Evolutionary conservation across 73 alveolate species (phyloP).

Genomic region (Tetrahymena elliotti): DNA sequence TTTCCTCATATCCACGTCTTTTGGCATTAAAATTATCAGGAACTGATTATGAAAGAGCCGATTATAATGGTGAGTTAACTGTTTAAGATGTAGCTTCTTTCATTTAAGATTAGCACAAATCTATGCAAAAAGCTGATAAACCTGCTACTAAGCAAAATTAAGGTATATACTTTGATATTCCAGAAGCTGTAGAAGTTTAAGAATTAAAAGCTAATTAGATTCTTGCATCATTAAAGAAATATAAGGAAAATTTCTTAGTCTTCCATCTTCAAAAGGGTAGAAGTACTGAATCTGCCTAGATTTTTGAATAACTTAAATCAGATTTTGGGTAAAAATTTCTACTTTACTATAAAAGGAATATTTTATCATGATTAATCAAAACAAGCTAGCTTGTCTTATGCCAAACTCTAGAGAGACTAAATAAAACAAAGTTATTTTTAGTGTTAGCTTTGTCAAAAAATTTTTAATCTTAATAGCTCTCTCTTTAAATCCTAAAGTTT

Average conservation of each 20-base stretch:
- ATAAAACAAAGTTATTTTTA: no score
- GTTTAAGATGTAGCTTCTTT: not conserved
- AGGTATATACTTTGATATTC: not conserved
- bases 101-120: not conserved
- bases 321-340: not conserved
- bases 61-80: not conserved
- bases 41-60: not conserved
- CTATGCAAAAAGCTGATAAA: not conserved
- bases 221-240: not conserved
- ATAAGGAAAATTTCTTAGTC: not conserved
- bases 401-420: no score
- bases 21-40: not conserved
- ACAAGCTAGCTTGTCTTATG: no score
- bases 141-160: not conserved
- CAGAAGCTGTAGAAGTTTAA: not conserved
- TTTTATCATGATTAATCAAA: no score
- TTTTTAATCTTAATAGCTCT: no score
- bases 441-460: no score
- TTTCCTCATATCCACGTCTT: not conserved
- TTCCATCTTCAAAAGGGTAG: not conserved
- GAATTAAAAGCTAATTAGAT: not conserved
- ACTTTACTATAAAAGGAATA: not conserved
- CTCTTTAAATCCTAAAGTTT: no score
- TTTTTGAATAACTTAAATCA: not conserved
- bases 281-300: not conserved